phyloP scores from a whole-genome alignment of 306 rosid species.

The Alnus glutinosa region DNA sequence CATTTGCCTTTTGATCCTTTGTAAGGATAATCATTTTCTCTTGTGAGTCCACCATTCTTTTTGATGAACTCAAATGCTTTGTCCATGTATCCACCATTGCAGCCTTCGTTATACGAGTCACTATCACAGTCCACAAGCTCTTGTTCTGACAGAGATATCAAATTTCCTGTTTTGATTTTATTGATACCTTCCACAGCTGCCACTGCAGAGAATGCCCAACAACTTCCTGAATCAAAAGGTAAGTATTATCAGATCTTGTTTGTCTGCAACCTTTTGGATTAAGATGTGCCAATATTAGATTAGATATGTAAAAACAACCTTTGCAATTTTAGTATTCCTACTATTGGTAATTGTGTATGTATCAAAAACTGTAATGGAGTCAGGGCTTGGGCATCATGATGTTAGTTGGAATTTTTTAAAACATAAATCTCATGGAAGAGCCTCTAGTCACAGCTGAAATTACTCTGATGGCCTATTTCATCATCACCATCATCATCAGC shows the following conservation, averaged over 20 bases:
- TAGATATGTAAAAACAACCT: not conserved
- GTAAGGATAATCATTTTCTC: conserved; percentile 56
- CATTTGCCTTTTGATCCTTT: conserved; percentile 41
- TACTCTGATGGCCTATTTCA: too few relatives aligned
- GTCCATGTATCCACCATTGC: conserved; percentile 68
- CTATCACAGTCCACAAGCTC: conserved; percentile 71
- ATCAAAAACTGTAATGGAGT: not conserved
- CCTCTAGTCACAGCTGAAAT: not conserved
- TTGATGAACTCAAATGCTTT: conserved; percentile 55
- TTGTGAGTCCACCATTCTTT: conserved; percentile 45
- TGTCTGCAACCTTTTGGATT: not conserved
- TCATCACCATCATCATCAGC: not conserved
- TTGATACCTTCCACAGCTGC: conserved; percentile 82
- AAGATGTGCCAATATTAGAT: not conserved
- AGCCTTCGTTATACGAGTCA: conserved; percentile 50
- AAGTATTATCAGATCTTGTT: conserved; percentile 8
- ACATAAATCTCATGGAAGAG: not conserved
- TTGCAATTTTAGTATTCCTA: not conserved
- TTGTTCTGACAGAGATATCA: conserved; percentile 67
- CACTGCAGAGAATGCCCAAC: conserved; percentile 88
- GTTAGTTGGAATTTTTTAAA: not conserved
- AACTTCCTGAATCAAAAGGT: conserved; percentile 54
- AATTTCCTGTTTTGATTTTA: conserved; percentile 57
- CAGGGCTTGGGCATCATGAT: not conserved
- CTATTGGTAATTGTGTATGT: too few relatives aligned